phyloP scores from a whole-genome alignment of 495 filamentous ascomycete species.

The Penicillium egyptiacum region DNA sequence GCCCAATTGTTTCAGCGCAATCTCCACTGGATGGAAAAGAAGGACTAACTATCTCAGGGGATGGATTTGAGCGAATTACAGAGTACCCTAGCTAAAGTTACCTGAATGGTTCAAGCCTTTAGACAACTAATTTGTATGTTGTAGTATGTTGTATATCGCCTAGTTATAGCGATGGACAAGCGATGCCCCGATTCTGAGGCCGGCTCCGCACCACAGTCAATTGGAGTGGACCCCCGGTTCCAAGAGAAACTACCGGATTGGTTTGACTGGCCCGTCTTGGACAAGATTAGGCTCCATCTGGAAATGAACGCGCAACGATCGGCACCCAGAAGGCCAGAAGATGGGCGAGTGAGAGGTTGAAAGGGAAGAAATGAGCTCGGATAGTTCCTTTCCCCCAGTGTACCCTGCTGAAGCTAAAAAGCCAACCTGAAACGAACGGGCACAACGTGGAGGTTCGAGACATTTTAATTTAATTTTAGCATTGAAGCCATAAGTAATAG shows the following conservation, averaged over 20 bases:
- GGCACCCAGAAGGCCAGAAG: conserved; percentile 3
- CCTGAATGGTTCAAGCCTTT: neutral
- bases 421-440: conserved; percentile 19
- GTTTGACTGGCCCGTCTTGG: conserved; percentile 16
- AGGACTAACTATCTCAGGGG: neutral
- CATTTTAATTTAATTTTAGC: neutral
- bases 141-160: no score
- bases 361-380: neutral
- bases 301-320: conserved; percentile 13
- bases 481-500: neutral
- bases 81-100: neutral
- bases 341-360: neutral
- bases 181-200: neutral
- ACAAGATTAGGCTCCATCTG: conserved; percentile 8
- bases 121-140: no score
- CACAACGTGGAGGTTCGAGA: neutral
- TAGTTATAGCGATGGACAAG: no score
- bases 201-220: neutral
- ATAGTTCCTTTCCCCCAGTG: neutral
- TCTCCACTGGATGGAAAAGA: neutral
- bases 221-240: conserved; percentile 5
- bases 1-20: neutral
- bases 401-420: conserved; percentile 5
- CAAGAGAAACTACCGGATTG: conserved; percentile 12
- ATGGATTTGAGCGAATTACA: neutral